Evolutionary conservation across 768 basidiomycete species (phyloP).

Genomic region (Hortiboletus campestris): DNA sequence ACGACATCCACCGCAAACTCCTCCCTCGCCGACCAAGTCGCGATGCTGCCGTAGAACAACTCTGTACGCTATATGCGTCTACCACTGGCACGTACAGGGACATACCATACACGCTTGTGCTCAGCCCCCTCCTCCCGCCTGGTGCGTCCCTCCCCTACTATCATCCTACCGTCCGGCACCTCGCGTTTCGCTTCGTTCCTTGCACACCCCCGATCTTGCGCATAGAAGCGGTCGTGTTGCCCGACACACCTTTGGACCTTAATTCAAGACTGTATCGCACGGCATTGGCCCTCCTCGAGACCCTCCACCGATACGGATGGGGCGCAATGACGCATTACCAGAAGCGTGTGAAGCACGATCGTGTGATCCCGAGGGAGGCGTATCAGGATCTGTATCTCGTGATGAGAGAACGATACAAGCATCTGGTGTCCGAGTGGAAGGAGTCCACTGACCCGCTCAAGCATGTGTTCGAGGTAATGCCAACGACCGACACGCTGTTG

Average conservation of each 20-base stretch:
- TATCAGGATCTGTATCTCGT: constrained; percentile 91
- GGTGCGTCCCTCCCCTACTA: constrained; percentile 75
- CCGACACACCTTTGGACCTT: constrained; percentile 44
- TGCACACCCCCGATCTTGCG: constrained; percentile 23
- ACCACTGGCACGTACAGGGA: constrained; percentile 19
- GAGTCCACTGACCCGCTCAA: constrained; percentile 85
- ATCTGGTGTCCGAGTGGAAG: constrained; percentile 70
- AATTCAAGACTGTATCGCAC: constrained; percentile 77
- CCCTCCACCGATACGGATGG: constrained; percentile 86
- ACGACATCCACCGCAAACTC: constrained; percentile 62
- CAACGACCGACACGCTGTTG: background rate
- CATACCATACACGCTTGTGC: constrained; percentile 42
- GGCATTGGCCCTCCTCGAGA: constrained; percentile 74
- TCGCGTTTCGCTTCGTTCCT: constrained; percentile 76
- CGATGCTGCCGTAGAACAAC: constrained; percentile 72
- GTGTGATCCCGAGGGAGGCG: constrained; percentile 64
- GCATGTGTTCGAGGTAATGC: constrained; percentile 81
- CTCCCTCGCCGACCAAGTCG: constrained; percentile 78
- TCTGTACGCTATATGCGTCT: constrained; percentile 67
- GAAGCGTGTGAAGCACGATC: constrained; percentile 85
- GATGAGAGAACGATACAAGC: constrained; percentile 83
- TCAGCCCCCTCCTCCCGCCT: constrained; percentile 54
- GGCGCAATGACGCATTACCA: constrained; percentile 78
- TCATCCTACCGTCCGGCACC: constrained; percentile 76
- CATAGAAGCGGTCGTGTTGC: constrained; percentile 36